These are phyloP conservation scores for Eurotiales sp. DNA, from an alignment of 2,329 filamentous ascomycete species.

Conservation along the genomic window DNA sequence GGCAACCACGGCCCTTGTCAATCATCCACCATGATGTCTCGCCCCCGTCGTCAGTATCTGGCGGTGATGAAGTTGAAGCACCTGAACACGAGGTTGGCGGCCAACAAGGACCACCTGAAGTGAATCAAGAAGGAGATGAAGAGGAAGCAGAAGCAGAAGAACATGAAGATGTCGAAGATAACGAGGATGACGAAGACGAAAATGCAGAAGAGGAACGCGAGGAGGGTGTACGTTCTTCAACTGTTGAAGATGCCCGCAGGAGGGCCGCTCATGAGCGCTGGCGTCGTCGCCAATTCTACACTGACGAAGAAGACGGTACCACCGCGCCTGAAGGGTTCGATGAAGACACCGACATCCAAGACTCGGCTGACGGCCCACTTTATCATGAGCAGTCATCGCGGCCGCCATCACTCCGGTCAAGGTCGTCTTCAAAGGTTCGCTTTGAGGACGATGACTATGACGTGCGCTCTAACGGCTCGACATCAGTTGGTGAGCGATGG, in stretches of 20 bases:
- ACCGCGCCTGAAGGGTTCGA: slow-evolving; percentile 59
- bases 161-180: neutral
- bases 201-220: slow-evolving; percentile 17
- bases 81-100: neutral
- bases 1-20: slow-evolving; percentile 2
- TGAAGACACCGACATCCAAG: slow-evolving; percentile 36
- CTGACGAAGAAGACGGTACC: slow-evolving; percentile 79
- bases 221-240: slow-evolving; percentile 13
- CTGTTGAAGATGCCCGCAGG: slow-evolving; percentile 25
- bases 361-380: slow-evolving; percentile 55
- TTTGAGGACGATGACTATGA: slow-evolving; percentile 73
- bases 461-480: slow-evolving; percentile 66
- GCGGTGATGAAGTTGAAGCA: neutral
- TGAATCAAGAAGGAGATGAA: slow-evolving; percentile 13
- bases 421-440: slow-evolving; percentile 74
- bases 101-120: slow-evolving; percentile 1
- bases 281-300: slow-evolving; percentile 73
- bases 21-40: slow-evolving; percentile 15
- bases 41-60: slow-evolving; percentile 9
- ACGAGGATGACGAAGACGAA: neutral
- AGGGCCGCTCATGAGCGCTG: slow-evolving; percentile 64
- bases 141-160: slow-evolving; percentile 5
- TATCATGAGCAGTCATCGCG: slow-evolving; percentile 29
- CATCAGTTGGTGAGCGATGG: slow-evolving; percentile 66
- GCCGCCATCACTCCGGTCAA: slow-evolving; percentile 54